Evolutionary conservation across 2,329 filamentous ascomycete genomes (phyloP).

Genomic region (Cylindrodendrum hubeiense): DNA sequence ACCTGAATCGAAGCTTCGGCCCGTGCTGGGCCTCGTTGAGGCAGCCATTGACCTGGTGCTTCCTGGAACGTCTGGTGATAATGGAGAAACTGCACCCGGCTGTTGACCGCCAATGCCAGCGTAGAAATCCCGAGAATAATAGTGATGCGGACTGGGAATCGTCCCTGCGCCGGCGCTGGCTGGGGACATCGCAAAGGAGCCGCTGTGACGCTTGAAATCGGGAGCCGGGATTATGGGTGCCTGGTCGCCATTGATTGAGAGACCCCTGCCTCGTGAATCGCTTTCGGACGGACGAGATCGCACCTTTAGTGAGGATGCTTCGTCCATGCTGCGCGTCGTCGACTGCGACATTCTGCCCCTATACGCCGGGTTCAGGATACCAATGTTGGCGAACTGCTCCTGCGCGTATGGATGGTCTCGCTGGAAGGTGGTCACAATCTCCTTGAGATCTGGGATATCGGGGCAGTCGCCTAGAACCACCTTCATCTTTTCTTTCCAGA

Average conservation of each 20-base stretch:
- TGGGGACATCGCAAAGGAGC: constrained; percentile 73
- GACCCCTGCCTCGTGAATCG: constrained; percentile 66
- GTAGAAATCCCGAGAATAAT: constrained; percentile 65
- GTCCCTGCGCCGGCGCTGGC: constrained; percentile 50
- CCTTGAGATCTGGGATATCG: constrained; percentile 74
- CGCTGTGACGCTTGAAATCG: constrained; percentile 77
- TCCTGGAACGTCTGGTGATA: constrained; percentile 65
- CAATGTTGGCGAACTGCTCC: constrained; percentile 76
- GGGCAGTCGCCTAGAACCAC: constrained; percentile 75
- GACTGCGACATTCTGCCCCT: constrained; percentile 70
- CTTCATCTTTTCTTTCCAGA: constrained; percentile 87
- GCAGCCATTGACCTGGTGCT: constrained; percentile 62
- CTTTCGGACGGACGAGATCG: constrained; percentile 63
- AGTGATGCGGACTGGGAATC: constrained; percentile 65
- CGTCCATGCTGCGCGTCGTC: constrained; percentile 69
- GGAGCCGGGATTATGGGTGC: constrained; percentile 74
- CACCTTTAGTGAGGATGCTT: constrained; percentile 59
- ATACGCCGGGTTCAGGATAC: constrained; percentile 82
- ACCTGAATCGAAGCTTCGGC: constrained; percentile 69
- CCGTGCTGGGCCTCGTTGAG: constrained; percentile 68
- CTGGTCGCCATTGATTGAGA: constrained; percentile 73
- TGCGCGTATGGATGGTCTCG: constrained; percentile 84
- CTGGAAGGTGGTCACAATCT: constrained; percentile 83
- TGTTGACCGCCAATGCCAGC: constrained; percentile 41
- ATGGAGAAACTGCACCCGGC: constrained; percentile 69